Conservation (phyloP, 1,284 basidiomycete genomes). For the Phaffia rhodozyma region DNA sequence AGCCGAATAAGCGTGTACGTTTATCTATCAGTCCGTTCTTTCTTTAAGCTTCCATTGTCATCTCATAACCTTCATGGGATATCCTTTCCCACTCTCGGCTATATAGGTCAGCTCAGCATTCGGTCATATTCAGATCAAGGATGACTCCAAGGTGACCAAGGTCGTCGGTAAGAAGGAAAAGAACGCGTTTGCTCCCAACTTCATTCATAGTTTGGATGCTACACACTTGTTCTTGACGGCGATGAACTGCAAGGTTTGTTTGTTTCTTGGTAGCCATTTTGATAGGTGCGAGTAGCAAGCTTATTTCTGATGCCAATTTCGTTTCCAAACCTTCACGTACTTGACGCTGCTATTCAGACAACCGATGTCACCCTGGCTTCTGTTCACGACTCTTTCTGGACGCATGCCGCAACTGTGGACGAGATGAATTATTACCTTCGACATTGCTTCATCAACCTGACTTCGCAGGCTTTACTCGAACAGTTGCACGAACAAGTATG, state of each 20-base stretch:
- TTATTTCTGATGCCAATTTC: slow-evolving; percentile 1
- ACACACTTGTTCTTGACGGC: slow-evolving; percentile 99
- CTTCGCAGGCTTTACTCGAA: neutral
- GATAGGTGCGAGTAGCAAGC: neutral
- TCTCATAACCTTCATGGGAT: too few relatives aligned
- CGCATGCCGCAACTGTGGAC: slow-evolving; percentile 79
- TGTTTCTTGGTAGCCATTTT: neutral
- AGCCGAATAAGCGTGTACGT: slow-evolving; percentile 47
- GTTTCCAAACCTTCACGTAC: neutral
- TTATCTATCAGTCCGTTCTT: slow-evolving; percentile 16
- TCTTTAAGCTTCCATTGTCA: neutral
- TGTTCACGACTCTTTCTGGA: slow-evolving; percentile 99
- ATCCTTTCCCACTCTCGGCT: neutral
- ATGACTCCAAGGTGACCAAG: slow-evolving; percentile 49
- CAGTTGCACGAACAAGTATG: too few relatives aligned
- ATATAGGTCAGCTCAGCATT: slow-evolving; percentile 59
- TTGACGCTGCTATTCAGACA: slow-evolving; percentile 37
- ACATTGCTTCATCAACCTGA: slow-evolving; percentile 54
- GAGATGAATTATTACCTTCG: slow-evolving; percentile 82
- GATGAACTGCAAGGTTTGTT: slow-evolving; percentile 65
- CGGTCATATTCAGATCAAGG: slow-evolving; percentile 84
- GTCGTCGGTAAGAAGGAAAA: slow-evolving; percentile 83
- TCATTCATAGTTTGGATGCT: slow-evolving; percentile 93
- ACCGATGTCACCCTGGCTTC: slow-evolving; percentile 74
- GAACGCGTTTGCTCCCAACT: slow-evolving; percentile 96